Evolutionary conservation across 1,139 yeast species (phyloP).

Genomic region (Yamadazyma triangularis): DNA sequence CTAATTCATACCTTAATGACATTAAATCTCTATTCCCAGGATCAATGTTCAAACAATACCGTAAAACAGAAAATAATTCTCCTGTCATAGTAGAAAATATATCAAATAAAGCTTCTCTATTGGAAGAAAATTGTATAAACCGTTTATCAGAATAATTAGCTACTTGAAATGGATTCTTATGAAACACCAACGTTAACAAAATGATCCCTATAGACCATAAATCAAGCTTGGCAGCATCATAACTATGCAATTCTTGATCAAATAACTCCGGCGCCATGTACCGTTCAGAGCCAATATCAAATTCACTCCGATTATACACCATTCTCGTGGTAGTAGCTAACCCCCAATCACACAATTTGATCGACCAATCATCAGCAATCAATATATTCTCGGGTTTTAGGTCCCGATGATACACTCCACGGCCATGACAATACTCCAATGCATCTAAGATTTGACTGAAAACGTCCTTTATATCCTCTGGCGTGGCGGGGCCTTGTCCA

Average conservation of each 20-base stretch:
- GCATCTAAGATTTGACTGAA: slow-evolving; percentile 76
- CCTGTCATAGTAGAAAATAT: slow-evolving; percentile 86
- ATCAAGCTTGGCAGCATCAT: slow-evolving; percentile 85
- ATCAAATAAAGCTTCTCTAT: slow-evolving; percentile 87
- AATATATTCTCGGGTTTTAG: slow-evolving; percentile 87
- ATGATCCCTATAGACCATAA: slow-evolving; percentile 93
- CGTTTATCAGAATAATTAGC: slow-evolving; percentile 85
- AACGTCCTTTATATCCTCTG: slow-evolving; percentile 70
- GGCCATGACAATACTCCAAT: slow-evolving; percentile 68
- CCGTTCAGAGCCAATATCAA: slow-evolving; percentile 90
- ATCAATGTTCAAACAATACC: slow-evolving; percentile 76
- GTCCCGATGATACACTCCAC: slow-evolving; percentile 78
- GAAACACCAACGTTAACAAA: slow-evolving; percentile 79
- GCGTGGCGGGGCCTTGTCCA: slow-evolving; percentile 75
- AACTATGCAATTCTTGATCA: slow-evolving; percentile 54
- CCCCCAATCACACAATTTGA: slow-evolving; percentile 90
- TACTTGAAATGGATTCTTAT: slow-evolving; percentile 81
- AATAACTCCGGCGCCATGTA: slow-evolving; percentile 97
- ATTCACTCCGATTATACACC: slow-evolving; percentile 55
- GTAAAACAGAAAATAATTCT: slow-evolving; percentile 78
- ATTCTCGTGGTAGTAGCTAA: slow-evolving; percentile 65
- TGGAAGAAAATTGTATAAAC: slow-evolving; percentile 80
- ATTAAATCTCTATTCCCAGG: slow-evolving; percentile 77
- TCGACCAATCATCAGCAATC: slow-evolving; percentile 72
- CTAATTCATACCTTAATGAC: slow-evolving; percentile 56